Base-by-base conservation (phyloP, 352 stramenopile species). In the Globisporangium solare region DNA sequence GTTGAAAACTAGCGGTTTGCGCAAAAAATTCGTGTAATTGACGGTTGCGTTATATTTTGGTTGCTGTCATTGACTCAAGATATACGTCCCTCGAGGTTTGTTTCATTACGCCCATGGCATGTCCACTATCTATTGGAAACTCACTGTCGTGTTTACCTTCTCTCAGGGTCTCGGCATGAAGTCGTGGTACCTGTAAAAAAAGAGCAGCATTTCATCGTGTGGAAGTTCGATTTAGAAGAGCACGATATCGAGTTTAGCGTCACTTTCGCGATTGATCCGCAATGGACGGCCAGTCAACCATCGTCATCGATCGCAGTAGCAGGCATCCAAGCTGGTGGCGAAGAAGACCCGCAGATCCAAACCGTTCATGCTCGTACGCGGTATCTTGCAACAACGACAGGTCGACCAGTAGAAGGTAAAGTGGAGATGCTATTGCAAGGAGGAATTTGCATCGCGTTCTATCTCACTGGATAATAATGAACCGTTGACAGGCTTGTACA, bases 201-300 rank as follows among this genome's bases (percentile, higher is more conserved):
- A 32, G 64, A 66, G 0, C 62, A 67, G 11, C 83, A 89, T 37
- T 88, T 84, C 56, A 64, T 93, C 49, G 79, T 91, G 22, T 94
- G 83, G 83, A 86, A 86, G 49, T 94, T 94, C 53, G 83, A 92
- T 48, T 48, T 90, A 5, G 81, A 92, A 48, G 83, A 92, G 61
- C 79, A 86, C 54, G 81, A 94, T 55, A 76, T 94, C 41, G 80
- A 91, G 35, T 90, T 94, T 41, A 83, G 64, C 22, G 77, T 90
- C 13, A 65, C 72, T 17, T 94, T 89, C 67, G 39, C 21, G 40
- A 14, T 60, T 10, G 53, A 60, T 20, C 57, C 57, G 13, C 27
- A 53, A 22, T 63, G 57, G 57, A 40, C 43, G n/a, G 50, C 67
- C 6, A 70, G 70, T 0, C 54, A 77, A 20, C 64, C 66, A 52